Evolutionary conservation across 192 early-diverging fungal species (phyloP).

Genomic region (Fimicolochytrium jonesii): DNA sequence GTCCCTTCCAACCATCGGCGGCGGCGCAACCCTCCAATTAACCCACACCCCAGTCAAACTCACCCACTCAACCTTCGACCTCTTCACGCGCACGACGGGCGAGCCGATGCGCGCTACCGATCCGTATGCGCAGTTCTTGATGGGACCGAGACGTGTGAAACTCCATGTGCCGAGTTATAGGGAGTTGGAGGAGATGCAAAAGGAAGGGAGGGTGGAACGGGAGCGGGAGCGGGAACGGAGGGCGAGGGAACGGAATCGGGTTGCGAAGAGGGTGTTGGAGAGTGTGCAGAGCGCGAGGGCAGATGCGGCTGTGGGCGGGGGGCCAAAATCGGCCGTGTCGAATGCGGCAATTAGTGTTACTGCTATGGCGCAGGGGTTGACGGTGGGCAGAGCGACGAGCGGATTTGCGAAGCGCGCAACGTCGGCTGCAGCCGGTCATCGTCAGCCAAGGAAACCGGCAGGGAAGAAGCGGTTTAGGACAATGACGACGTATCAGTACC

Average conservation of each 20-base stretch:
- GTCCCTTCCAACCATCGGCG: too few species aligned
- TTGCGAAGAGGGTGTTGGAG: too few species aligned
- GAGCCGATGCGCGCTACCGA: slow-evolving; percentile 2
- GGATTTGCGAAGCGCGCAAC: not conserved
- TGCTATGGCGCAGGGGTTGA: not conserved
- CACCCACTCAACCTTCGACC: slow-evolving; percentile 12
- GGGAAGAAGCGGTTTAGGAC: not conserved
- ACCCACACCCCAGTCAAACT: slow-evolving; percentile 10
- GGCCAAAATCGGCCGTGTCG: not conserved
- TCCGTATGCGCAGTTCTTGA: slow-evolving; percentile 10
- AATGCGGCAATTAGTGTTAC: not conserved
- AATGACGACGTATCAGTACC: slow-evolving; percentile 4
- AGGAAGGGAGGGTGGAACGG: too few species aligned
- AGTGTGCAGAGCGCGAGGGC: too few species aligned
- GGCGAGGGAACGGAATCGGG: too few species aligned
- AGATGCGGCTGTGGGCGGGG: too few species aligned
- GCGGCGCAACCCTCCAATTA: slow-evolving; percentile 6
- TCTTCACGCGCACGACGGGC: slow-evolving; percentile 5
- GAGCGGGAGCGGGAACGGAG: too few species aligned
- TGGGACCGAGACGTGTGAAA: not conserved
- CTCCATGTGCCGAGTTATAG: not conserved
- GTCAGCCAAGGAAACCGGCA: too few species aligned
- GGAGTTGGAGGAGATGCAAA: slow-evolving; percentile 5
- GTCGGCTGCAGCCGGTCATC: too few species aligned
- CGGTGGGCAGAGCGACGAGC: slow-evolving; percentile 2